Evolutionary conservation across 2,329 filamentous ascomycete species (phyloP), one percentile per base, ranked within the genome.

Genomic region (Diaporthe ampelina): DNA sequence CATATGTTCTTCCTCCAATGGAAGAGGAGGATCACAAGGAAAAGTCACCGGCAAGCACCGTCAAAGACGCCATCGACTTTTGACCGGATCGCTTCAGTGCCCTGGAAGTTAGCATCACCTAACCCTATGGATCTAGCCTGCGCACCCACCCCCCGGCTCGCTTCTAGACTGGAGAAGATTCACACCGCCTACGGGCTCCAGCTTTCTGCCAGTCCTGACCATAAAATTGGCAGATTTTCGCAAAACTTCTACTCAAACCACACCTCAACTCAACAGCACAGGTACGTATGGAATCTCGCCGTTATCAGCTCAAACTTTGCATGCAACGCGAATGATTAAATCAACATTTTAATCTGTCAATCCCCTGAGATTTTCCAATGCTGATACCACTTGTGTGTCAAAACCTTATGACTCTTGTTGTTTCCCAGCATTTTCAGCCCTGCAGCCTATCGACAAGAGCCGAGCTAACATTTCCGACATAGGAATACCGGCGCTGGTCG

Each of bases 1-100:
- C 95, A 0, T 98, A 95, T 83, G 97, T 94, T 81, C 86, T 99
- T 57, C 97, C 97, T 35, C 97, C 97, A 0, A 87, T 96, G 54
- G 94, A 95, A 72, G 94, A 93, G 2, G 94, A 95, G 77, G 85
- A 86, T 37, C 83, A 84, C 19, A 83, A 81, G 73, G 81, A 83
- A 52, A 81, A 80, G 71, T 81, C 83, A 50, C 81, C 89, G 67
- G 83, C 83, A 76, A 89, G 88, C 77, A 87, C 88, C 3, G 88
- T 87, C 69, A 94, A 94, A 78, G 87, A 88, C 73, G 91, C 93
- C 77, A 89, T 97, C 67, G 94, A 97, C 69, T 97, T 97, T 79
- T 95, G 80, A 88, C 73, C 24, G 40, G 19, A 10, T 52, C 10
- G 17, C 26, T 5, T n/a, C 9, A n/a, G 21, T 29, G 26, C 37